Evolutionary conservation across 2,329 filamentous ascomycete species (phyloP).

Genomic region (Fusarium chlamydosporum): DNA sequence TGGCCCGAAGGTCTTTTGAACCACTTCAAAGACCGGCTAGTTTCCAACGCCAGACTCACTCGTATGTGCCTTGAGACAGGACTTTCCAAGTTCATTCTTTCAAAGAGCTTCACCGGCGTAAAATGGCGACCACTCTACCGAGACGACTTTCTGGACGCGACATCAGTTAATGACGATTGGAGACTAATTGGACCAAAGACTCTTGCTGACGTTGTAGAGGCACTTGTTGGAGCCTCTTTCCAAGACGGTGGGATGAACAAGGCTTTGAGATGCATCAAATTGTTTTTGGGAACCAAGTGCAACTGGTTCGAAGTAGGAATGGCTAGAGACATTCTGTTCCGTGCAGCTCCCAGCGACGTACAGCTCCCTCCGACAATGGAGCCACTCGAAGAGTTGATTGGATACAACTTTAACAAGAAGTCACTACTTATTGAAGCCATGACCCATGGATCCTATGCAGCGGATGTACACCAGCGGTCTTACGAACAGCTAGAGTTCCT

Average conservation of each 20-base stretch:
- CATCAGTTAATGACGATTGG: slow-evolving; percentile 6
- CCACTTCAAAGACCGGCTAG: slow-evolving; percentile 74
- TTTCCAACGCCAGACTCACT: slow-evolving; percentile 82
- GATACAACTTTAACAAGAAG: slow-evolving; percentile 78
- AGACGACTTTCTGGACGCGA: slow-evolving; percentile 53
- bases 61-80: slow-evolving; percentile 73
- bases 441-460: slow-evolving; percentile 77
- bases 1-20: slow-evolving; percentile 86
- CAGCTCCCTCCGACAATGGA: slow-evolving; percentile 59
- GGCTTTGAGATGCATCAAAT: slow-evolving; percentile 73
- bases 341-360: slow-evolving; percentile 55
- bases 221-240: slow-evolving; percentile 83
- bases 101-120: slow-evolving; percentile 73
- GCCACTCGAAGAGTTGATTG: slow-evolving; percentile 75
- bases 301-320: slow-evolving; percentile 64
- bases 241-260: slow-evolving; percentile 75
- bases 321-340: slow-evolving; percentile 61
- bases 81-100: slow-evolving; percentile 81
- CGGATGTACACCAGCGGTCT: slow-evolving; percentile 57
- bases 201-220: slow-evolving; percentile 89
- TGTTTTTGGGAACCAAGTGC: slow-evolving; percentile 73
- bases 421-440: slow-evolving; percentile 81
- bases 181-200: slow-evolving; percentile 77
- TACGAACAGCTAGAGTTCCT: slow-evolving; percentile 88
- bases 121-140: slow-evolving; percentile 80